Percentiles rank a stretch among this genome's conserved stretches.
phyloP scores from a whole-genome alignment of 2,329 filamentous ascomycete genomes.

The Bipolaris oryzae region DNA sequence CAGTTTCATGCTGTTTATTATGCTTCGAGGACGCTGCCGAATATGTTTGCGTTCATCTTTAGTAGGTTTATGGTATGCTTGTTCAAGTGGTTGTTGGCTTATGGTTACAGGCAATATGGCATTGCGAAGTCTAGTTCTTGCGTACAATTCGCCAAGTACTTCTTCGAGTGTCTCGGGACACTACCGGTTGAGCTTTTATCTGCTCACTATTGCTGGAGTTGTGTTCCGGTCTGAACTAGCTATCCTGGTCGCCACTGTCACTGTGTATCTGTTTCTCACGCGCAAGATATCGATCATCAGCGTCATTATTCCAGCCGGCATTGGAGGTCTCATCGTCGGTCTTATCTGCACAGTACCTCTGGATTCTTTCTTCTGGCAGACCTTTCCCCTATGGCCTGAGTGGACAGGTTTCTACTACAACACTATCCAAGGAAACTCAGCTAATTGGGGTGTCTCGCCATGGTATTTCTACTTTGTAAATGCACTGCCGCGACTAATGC shows the following conservation, averaged over 20 bases:
- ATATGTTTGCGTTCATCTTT: constrained; percentile 92
- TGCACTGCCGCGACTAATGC: constrained; percentile 78
- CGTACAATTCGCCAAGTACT: constrained; percentile 48
- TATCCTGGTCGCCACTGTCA: constrained; percentile 73
- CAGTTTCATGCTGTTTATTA: constrained; percentile 97
- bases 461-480: constrained; percentile 87
- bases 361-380: constrained; percentile 94
- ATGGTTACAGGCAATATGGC: constrained; percentile 66
- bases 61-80: constrained; percentile 60
- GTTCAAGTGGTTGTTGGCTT: not conserved
- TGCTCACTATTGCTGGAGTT: constrained; percentile 79
- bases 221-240: constrained; percentile 91
- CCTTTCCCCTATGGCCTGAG: constrained; percentile 81
- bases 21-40: constrained; percentile 86
- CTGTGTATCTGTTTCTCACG: constrained; percentile 66
- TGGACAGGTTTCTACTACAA: constrained; percentile 90
- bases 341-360: constrained; percentile 73
- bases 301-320: constrained; percentile 69
- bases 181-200: constrained; percentile 69
- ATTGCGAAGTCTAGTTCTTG: constrained; percentile 59
- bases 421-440: constrained; percentile 79
- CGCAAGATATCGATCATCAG: constrained; percentile 60
- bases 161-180: constrained; percentile 51
- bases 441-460: constrained; percentile 85
- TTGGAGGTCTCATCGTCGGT: constrained; percentile 68